These are phyloP conservation scores for Corymbia citriodora DNA, from an alignment of 441 rosid genomes.

Conservation along the genomic window DNA sequence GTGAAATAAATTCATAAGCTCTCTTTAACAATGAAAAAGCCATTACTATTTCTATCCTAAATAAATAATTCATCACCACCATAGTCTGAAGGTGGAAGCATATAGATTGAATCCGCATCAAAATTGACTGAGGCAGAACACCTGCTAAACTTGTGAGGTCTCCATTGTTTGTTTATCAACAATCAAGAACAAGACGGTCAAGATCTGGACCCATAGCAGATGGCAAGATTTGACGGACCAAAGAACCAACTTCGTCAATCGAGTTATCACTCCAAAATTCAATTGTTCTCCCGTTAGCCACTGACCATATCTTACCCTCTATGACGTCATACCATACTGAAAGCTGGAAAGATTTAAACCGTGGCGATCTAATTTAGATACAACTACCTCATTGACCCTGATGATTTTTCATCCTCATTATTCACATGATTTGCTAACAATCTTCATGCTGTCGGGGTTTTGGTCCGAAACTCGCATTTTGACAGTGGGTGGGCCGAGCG, in stretches of 20 bases:
- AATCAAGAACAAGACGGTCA: rapidly evolving
- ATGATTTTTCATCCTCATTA: background rate
- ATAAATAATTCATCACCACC: background rate
- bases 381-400: background rate
- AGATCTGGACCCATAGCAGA: rapidly evolving
- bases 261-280: rapidly evolving
- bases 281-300: background rate
- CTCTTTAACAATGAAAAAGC: background rate
- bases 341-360: background rate
- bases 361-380: background rate
- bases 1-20: background rate
- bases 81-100: background rate
- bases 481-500: background rate
- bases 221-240: rapidly evolving
- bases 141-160: background rate
- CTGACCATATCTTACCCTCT: background rate
- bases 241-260: rapidly evolving
- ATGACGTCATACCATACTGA: background rate
- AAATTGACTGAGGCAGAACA: background rate
- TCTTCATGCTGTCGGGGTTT: background rate
- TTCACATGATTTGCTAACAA: background rate
- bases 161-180: background rate
- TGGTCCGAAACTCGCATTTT: background rate
- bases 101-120: background rate
- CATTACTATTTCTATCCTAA: background rate